Base-by-base conservation (phyloP, 1,284 basidiomycete species). In the Earliella scabrosa region DNA sequence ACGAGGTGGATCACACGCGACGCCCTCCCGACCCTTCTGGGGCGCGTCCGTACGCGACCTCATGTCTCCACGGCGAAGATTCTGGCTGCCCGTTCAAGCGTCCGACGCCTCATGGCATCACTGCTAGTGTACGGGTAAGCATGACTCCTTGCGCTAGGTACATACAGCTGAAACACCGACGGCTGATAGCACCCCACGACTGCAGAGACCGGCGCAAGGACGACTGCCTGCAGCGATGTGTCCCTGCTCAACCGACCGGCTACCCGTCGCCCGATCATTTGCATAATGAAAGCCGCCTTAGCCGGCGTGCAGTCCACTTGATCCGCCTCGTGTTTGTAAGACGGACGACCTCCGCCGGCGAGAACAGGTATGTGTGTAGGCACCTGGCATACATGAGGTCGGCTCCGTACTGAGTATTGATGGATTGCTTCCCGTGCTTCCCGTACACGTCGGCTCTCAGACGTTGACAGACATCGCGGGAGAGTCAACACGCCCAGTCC, bases 41-140 rank as follows among this genome's bases (percentile, higher is more conserved):
- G 32, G 43, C 27, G 32, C 39, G 41, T 31, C 43, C n/a, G 13
- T 20, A 40, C 16, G 35, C 50, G 21, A 38, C 51, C 51, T 53
- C 51, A 41, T 53, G 51, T 39, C n/a, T n/a, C n/a, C n/a, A n/a
- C n/a, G n/a, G n/a, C n/a, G n/a, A n/a, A n/a, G 20, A 35, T 40
- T 45, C 47, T 47, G 44, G 34, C 51, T 46, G 44, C 41, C 20
- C 44, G 27, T 27, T 13, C 24, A 29, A 20, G 45, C n/a, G 45
- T 41, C 29, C 38, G 23, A 46, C 24, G 45, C 51, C 51, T 53
- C 45, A 34, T 40, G 44, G 45, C 35, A 53, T 53, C 45, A 53
- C 35, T 8, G 26, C 44, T 35, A 26, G 20, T 32, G 26, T 31
- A 24, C 51, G 51, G 45, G 27, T 46, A 32, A 41, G 29, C 20